Conservation (phyloP, 2,329 filamentous ascomycete genomes). For the Domatiomyces globalis region DNA sequence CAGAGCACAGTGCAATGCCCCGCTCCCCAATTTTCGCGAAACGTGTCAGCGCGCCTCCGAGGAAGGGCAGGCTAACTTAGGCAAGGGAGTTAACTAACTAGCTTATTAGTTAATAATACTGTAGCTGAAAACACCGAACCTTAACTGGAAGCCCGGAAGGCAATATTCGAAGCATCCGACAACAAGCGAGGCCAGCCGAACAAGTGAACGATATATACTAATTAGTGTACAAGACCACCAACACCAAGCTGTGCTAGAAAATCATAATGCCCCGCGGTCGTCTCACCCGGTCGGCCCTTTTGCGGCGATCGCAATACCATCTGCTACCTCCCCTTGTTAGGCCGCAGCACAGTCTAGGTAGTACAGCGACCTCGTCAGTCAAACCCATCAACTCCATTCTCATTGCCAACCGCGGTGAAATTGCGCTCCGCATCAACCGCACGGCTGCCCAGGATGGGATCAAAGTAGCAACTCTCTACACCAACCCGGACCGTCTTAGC, state of each 20-base stretch:
- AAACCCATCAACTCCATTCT: slow-evolving; percentile 31
- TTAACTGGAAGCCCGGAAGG: background rate
- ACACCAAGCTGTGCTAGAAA: background rate
- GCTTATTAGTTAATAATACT: too few relatives aligned
- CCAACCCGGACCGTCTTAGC: slow-evolving; percentile 70
- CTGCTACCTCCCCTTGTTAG: background rate
- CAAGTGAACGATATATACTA: background rate
- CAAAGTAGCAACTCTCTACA: slow-evolving; percentile 86
- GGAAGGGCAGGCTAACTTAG: too few relatives aligned
- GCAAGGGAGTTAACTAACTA: background rate
- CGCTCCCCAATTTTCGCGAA: background rate
- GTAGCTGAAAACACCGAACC: background rate
- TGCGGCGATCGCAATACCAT: background rate
- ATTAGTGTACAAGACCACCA: background rate
- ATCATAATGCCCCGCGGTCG: background rate
- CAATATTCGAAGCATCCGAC: background rate
- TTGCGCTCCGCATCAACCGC: slow-evolving; percentile 79
- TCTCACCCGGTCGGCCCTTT: background rate
- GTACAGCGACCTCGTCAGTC: background rate
- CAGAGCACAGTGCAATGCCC: background rate
- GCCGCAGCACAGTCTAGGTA: background rate
- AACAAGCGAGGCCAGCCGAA: background rate
- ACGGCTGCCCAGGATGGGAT: slow-evolving; percentile 84
- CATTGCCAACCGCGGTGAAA: slow-evolving; percentile 94
- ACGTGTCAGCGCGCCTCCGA: too few relatives aligned